Evolutionary conservation across 352 stramenopile genomes (phyloP), one percentile per base, ranked within the genome.

Genomic region (Globisporangium takayamanum): DNA sequence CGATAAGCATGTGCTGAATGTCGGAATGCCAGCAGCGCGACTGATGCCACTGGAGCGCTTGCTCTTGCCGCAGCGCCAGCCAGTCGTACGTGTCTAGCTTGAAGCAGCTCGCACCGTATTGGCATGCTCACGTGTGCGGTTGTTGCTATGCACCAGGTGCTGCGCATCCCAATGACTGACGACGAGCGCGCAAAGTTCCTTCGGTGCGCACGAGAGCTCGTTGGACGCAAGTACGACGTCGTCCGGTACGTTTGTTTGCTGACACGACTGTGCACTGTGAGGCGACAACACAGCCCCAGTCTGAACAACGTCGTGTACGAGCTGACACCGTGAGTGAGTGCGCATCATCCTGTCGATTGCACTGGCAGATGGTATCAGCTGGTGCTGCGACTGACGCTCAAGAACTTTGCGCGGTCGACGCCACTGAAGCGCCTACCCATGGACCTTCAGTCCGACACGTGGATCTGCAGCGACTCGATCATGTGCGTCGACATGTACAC

Each of bases 401-500:
- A 89, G 49, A 69, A 83, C 18, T 25, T 84, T 33, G 69, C 63
- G 1, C 68, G 70, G 6, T 65, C 65, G 11, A 76, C 57, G 39
- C 75, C 78, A 8, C 49, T 91, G 12, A 64, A 59, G 8, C 80
- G 63, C 55, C 60, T 91, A 11, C 68, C 73, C 0, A 59, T 88
- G 53, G 73, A 87, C 46, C 57, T 76, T 10, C 70, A 76, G 51
- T 80, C 55, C 54, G 73, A 88, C 49, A 59, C 73, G 11, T 91
- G 81, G 81, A 89, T 91, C 55, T 91, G 81, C 60, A 91, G 71
- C 46, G 81, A 91, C 53, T 78, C 81, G 20, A 80, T 85, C 50
- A 77, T 91, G 80, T 91, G 62, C 52, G 78, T 48, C 5, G 1
- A 1, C n/a, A 28, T 2, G 26, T 3, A 28, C 26, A 8, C n/a